phyloP scores from a whole-genome alignment of 2,329 filamentous ascomycete species.

The Orbilia ellipsospora region DNA sequence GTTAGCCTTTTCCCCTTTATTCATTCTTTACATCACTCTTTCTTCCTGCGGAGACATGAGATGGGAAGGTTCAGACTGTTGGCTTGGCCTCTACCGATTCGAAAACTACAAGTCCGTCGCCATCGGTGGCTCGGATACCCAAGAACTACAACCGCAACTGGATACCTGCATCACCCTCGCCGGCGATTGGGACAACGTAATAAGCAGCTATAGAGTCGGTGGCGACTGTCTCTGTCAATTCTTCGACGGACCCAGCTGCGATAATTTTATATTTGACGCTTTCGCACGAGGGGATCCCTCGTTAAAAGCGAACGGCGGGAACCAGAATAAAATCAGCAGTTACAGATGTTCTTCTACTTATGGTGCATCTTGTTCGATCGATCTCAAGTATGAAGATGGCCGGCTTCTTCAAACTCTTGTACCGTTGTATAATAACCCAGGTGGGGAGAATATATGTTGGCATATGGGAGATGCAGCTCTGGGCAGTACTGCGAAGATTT shows the following conservation, averaged over 20 bases:
- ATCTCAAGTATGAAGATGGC: not conserved
- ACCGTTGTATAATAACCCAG: not conserved
- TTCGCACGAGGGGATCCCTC: not conserved
- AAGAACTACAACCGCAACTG: not conserved
- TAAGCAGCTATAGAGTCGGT: slow-evolving; percentile 19
- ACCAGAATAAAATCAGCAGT: slow-evolving; percentile 16
- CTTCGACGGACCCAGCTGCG: slow-evolving; percentile 5
- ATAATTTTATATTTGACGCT: slow-evolving; percentile 3
- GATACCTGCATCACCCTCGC: not conserved
- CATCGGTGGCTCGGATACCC: not conserved
- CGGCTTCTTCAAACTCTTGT: not conserved
- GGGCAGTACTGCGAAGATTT: not conserved
- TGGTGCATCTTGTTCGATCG: slow-evolving; percentile 8
- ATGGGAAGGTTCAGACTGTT: slow-evolving; percentile 13
- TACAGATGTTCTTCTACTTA: not conserved
- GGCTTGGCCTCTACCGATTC: slow-evolving; percentile 3
- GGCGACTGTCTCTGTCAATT: slow-evolving; percentile 25
- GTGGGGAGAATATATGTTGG: not conserved
- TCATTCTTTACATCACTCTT: too few species aligned
- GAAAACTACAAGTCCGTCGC: not conserved
- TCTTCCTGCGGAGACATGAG: not conserved
- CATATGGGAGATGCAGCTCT: not conserved
- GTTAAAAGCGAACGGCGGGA: not conserved
- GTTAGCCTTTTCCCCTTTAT: too few species aligned
- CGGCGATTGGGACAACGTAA: not conserved